Evolutionary conservation across 75 land plant species (phyloP).

Genomic region (Cupressus sempervirens): DNA sequence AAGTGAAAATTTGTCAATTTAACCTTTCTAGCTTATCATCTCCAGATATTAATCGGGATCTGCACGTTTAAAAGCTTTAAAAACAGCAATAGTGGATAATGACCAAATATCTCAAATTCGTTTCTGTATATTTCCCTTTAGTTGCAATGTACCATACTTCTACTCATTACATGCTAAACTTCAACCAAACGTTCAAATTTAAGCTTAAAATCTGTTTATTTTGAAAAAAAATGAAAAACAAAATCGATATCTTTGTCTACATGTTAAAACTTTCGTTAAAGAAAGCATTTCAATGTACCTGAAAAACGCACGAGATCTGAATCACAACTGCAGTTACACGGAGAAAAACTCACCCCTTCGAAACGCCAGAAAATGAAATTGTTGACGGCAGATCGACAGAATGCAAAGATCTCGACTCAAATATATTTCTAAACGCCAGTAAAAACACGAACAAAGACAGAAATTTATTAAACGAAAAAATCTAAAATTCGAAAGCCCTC

Average conservation of each 20-base stretch:
- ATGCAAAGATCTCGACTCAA: not conserved
- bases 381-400: not conserved
- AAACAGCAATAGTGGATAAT: not conserved
- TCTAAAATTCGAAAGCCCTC: not conserved
- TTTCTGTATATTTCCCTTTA: not conserved
- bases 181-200: not conserved
- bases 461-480: not conserved
- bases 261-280: not conserved
- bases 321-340: not conserved
- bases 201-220: not conserved
- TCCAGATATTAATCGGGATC: not conserved
- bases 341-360: not conserved
- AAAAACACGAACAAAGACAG: not conserved
- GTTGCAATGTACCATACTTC: not conserved
- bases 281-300: conserved; percentile 6
- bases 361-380: not conserved
- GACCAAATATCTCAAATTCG: not conserved
- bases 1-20: too few relatives aligned
- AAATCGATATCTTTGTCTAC: not conserved
- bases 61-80: not conserved
- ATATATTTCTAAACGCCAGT: not conserved
- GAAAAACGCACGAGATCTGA: not conserved
- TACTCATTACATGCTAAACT: not conserved
- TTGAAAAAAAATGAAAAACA: not conserved
- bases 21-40: not conserved